phyloP scores from a whole-genome alignment of 2,329 filamentous ascomycete species.

The Alternaria ethzedia region DNA sequence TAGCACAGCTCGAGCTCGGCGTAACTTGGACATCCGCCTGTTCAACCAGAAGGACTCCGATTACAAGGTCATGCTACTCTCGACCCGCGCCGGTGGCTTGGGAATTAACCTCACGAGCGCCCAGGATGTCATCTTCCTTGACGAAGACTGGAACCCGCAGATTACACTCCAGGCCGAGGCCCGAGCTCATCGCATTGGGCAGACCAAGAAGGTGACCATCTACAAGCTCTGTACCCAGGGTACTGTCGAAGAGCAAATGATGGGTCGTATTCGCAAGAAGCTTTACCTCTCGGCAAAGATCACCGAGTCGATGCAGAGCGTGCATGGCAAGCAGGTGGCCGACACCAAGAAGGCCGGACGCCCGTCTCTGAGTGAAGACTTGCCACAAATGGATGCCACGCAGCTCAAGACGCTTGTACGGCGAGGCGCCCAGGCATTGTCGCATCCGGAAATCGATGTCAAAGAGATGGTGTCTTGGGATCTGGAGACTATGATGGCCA shows the following conservation, averaged over 20 bases:
- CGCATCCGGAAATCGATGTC: conserved; percentile 60
- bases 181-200: conserved; percentile 62
- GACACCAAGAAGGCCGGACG: conserved; percentile 21
- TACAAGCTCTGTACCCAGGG: conserved; percentile 64
- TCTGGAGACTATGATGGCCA: conserved; percentile 60
- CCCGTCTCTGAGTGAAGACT: conserved; percentile 50
- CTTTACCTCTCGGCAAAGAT: conserved; percentile 67
- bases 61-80: conserved; percentile 63
- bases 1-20: conserved; percentile 54
- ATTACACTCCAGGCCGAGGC: conserved; percentile 62
- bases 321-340: conserved; percentile 51
- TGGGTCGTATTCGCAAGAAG: conserved; percentile 65
- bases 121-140: conserved; percentile 63
- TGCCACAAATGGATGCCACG: conserved; percentile 59
- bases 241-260: conserved; percentile 66
- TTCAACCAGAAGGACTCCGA: conserved; percentile 57
- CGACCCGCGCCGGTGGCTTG: conserved; percentile 62
- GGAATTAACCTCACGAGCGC: conserved; percentile 63
- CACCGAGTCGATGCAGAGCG: conserved; percentile 64
- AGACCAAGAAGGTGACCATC: conserved; percentile 60
- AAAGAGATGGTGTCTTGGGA: conserved; percentile 66
- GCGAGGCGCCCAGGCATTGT: conserved; percentile 61
- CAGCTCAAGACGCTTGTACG: conserved; percentile 63
- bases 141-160: conserved; percentile 64
- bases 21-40: conserved; percentile 61